phyloP scores from a whole-genome alignment of 352 stramenopile species.

The Globisporangium paroecandrum region DNA sequence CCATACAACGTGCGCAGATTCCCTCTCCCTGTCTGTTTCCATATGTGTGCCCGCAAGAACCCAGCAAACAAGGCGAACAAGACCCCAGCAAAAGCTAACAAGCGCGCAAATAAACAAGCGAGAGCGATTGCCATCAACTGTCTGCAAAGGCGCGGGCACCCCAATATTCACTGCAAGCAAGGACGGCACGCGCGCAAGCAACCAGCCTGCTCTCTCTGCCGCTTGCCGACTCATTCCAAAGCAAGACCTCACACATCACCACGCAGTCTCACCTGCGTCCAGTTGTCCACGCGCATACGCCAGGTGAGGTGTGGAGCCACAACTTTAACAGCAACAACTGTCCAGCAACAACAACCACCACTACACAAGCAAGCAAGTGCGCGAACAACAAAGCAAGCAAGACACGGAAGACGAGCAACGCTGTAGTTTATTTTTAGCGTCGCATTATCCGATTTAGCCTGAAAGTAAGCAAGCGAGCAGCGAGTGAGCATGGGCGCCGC shows the following conservation, averaged over 20 bases:
- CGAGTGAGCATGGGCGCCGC: constrained; percentile 28
- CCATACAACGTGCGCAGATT: neutral
- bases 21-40: constrained; percentile 3
- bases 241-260: neutral
- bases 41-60: constrained; percentile 1
- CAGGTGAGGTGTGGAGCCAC: neutral
- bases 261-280: constrained; percentile 1
- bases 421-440: neutral
- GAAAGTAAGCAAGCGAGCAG: no score
- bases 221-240: neutral
- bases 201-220: neutral
- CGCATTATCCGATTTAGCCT: neutral
- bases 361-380: constrained; percentile 1
- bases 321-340: neutral
- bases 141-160: neutral
- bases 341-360: neutral
- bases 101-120: constrained; percentile 11
- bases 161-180: neutral
- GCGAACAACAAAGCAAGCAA: neutral
- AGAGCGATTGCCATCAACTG: neutral
- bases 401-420: neutral
- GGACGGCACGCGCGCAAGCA: neutral
- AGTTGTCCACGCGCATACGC: neutral
- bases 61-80: neutral
- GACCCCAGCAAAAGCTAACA: constrained; percentile 8